These are phyloP conservation scores for Angophora floribunda DNA, from an alignment of 345 rosid genomes.

Conservation along the genomic window DNA sequence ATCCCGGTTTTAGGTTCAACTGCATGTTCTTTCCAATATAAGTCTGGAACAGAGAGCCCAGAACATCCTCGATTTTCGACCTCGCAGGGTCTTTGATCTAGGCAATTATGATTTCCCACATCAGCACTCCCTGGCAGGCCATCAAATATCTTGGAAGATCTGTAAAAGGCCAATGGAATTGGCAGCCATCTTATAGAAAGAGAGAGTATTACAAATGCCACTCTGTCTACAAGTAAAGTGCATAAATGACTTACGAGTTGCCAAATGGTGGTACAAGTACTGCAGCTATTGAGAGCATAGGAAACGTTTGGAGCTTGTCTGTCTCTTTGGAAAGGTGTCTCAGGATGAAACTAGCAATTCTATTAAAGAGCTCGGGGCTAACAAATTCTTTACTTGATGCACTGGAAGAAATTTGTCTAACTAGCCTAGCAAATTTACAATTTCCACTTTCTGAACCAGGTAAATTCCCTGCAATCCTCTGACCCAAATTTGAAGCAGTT, in stretches of 20 bases:
- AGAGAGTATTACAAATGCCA: neutral
- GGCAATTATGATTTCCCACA: slow-evolving; percentile 13
- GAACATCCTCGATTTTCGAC: slow-evolving; percentile 30
- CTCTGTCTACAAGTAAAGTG: neutral
- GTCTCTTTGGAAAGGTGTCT: slow-evolving; percentile 47
- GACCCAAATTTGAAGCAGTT: slow-evolving; percentile 32
- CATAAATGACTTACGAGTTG: slow-evolving; percentile 41
- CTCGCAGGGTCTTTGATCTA: slow-evolving; percentile 49
- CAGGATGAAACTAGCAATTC: slow-evolving; percentile 31
- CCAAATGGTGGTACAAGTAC: slow-evolving; percentile 50
- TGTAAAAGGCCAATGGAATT: slow-evolving; percentile 6
- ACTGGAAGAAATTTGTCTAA: slow-evolving; percentile 19
- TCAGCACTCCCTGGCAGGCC: slow-evolving; percentile 28
- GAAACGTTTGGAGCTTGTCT: slow-evolving; percentile 41
- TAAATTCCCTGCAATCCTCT: slow-evolving; percentile 23
- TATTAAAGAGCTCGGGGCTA: slow-evolving; percentile 22
- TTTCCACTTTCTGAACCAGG: slow-evolving; percentile 15
- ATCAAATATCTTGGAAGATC: slow-evolving; percentile 41
- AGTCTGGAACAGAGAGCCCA: slow-evolving; percentile 37
- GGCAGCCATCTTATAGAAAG: neutral
- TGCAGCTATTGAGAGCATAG: slow-evolving; percentile 60
- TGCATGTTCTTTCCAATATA: slow-evolving; percentile 36
- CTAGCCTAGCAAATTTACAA: slow-evolving; percentile 12
- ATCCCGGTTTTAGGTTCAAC: slow-evolving; percentile 81
- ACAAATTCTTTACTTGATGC: slow-evolving; percentile 12